Evolutionary conservation across 2,329 filamentous ascomycete species (phyloP), one percentile per base, ranked within the genome.

Genomic region (Zymoseptoria pseudotritici): DNA sequence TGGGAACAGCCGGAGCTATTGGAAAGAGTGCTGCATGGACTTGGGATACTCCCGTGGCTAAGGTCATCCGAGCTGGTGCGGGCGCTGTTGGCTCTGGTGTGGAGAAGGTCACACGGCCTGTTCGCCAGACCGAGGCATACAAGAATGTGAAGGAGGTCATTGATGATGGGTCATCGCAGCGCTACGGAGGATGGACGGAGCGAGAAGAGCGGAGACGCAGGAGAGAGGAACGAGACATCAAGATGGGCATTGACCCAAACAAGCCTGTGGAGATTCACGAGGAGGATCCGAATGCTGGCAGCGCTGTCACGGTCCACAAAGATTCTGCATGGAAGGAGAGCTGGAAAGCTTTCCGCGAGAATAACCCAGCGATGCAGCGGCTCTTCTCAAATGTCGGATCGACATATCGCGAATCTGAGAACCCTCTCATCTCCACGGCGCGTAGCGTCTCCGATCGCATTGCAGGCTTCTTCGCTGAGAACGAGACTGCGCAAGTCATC

Each of bases 291-390:
- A 97, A 94, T 60, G 94, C 94, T 61, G 94, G 94, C 61, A 96
- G 92, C 59, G 95, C 96, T 72, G 80, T 99, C 54, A 97, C 93
- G 0, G 75, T 99, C 0, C 94, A 99, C 82, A 99, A 99, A 77
- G 94, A 99, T 69, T 87, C 94, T 13, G 90, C 89, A 21, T 97
- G 93, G 91, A 97, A 96, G 78, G 93, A 97, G 75, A 91, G 91
- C n/a, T 99, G 94, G 94, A 86, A 88, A 70, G 89, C 94, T 56
- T 99, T 97, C 83, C 88, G 89, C 64, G 94, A 99, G 74, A 86
- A 86, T 65, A 96, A 88, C 76, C 91, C 88, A 68, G 77, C 97
- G 61, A 90, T 96, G 74, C 93, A 97, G 76, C 86, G 88, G 60
- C 78, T 97, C 63, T 97, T 96, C 77, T 86, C 82, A 72, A 46